Evolutionary conservation across 352 stramenopile species (phyloP).

Genomic region (Phytopythium aichiense): DNA sequence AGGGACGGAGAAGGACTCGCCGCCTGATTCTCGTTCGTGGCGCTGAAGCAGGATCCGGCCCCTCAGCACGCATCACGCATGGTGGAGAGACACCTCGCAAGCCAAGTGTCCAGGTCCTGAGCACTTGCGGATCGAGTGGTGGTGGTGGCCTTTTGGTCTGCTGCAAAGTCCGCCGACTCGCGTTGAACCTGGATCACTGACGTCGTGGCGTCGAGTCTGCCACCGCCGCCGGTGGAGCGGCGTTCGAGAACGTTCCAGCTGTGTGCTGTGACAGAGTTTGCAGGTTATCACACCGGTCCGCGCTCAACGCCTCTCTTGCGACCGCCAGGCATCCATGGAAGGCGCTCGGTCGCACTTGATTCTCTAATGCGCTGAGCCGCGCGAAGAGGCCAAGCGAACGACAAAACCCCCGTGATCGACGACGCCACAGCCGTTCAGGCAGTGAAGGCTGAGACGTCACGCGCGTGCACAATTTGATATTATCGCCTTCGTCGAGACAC

Average conservation of each 20-base stretch:
- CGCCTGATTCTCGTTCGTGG: neutral
- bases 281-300: neutral
- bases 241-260: neutral
- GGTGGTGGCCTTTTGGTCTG: neutral
- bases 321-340: neutral
- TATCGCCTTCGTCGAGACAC: neutral
- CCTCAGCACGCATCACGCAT: too few relatives aligned
- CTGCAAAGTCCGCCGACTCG: too few relatives aligned
- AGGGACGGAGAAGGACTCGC: neutral
- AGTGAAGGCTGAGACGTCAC: neutral
- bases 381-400: neutral
- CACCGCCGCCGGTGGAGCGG: neutral
- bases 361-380: too few relatives aligned
- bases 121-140: neutral
- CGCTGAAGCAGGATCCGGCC: neutral
- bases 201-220: neutral
- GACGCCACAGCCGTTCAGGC: too few relatives aligned
- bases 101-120: neutral
- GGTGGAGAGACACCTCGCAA: neutral
- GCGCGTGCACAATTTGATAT: neutral
- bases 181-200: neutral
- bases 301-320: neutral
- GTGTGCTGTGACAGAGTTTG: neutral
- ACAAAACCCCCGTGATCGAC: neutral
- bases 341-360: neutral